Evolutionary conservation across 257 asterid genomes (phyloP).

Genomic region (Solanum bulbocastanum): DNA sequence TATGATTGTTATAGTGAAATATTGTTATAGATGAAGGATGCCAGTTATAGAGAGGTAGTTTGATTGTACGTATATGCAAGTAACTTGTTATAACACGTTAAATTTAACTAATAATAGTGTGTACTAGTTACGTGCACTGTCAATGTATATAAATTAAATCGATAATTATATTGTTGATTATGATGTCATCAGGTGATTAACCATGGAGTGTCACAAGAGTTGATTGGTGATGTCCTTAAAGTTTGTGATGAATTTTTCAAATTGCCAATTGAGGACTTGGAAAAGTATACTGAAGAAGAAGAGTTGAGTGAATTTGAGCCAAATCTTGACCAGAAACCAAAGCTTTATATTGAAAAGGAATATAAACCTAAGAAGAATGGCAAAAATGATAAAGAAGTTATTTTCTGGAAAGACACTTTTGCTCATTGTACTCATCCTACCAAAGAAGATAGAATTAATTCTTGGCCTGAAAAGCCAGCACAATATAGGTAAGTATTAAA

Average conservation of each 20-base stretch:
- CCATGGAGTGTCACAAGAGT: not conserved
- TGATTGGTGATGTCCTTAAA: not conserved
- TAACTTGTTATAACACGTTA: not conserved
- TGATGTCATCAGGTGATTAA: not conserved
- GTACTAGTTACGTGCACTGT: not conserved
- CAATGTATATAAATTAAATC: too few species aligned
- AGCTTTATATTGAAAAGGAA: not conserved
- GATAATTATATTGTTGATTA: not conserved
- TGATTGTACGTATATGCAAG: not conserved
- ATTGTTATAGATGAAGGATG: not conserved
- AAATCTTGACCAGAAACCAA: not conserved
- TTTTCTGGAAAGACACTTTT: conserved; percentile 1
- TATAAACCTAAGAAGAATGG: not conserved
- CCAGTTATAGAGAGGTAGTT: not conserved
- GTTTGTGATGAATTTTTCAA: not conserved
- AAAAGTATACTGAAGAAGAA: not conserved
- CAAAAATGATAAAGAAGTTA: not conserved
- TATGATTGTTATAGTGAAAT: too few species aligned
- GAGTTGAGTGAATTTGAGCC: not conserved
- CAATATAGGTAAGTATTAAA: not conserved
- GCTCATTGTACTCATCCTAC: not conserved
- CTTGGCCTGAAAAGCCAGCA: too few species aligned
- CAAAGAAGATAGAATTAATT: too few species aligned
- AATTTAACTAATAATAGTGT: too few species aligned
- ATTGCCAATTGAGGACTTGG: not conserved